These are phyloP conservation scores for Hydrangea macrophylla DNA, from an alignment of 148 eudicot genomes.

Conservation along the genomic window DNA sequence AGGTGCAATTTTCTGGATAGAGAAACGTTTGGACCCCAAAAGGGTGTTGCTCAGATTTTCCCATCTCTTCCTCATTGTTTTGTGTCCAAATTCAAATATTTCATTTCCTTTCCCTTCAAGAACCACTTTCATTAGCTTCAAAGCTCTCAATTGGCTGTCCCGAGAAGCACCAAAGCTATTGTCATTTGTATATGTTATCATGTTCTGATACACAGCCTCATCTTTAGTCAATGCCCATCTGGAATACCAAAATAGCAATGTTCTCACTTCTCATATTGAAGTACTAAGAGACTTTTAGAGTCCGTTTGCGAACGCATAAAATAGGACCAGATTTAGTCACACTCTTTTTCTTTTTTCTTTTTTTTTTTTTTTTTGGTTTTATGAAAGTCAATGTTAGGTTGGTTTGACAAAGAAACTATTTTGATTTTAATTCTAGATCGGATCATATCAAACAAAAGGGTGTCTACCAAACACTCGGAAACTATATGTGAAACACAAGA, in stretches of 20 bases:
- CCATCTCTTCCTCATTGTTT: slow-evolving; percentile 23
- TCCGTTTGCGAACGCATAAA: too few relatives aligned
- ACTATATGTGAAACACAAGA: too few relatives aligned
- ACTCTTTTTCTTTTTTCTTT: too few relatives aligned
- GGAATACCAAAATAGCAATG: not conserved
- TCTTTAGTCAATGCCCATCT: slow-evolving; percentile 30
- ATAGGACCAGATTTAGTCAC: too few relatives aligned
- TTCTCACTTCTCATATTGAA: too few relatives aligned
- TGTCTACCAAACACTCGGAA: too few relatives aligned
- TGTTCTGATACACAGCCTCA: slow-evolving; percentile 15
- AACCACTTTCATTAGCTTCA: slow-evolving; percentile 22
- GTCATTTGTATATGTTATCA: not conserved
- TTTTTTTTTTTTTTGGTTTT: too few relatives aligned
- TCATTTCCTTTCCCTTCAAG: slow-evolving; percentile 13
- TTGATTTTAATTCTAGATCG: too few relatives aligned
- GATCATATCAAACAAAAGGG: too few relatives aligned
- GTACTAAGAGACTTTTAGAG: too few relatives aligned
- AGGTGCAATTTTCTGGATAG: slow-evolving; percentile 22
- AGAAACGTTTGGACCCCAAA: slow-evolving; percentile 14
- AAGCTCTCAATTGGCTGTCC: slow-evolving; percentile 21
- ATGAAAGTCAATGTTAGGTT: too few relatives aligned
- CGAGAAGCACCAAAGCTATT: slow-evolving; percentile 9
- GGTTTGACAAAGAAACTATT: too few relatives aligned
- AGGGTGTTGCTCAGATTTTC: slow-evolving; percentile 9
- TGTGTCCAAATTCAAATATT: slow-evolving; percentile 16